Evolutionary conservation across 106 monocot genomes (phyloP).

Genomic region (Dioscorea zingiberensis): DNA sequence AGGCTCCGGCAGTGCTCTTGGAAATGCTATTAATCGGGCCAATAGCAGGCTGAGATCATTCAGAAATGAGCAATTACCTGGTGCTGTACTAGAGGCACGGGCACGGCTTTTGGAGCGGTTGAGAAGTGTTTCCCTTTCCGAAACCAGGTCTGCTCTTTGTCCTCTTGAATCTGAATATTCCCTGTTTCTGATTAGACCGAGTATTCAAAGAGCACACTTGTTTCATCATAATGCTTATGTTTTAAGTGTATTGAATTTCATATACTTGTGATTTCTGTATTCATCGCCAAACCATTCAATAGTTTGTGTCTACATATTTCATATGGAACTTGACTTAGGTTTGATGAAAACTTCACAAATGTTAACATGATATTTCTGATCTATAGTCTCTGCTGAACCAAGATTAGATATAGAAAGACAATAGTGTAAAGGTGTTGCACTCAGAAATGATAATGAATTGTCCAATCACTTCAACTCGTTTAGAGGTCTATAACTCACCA

Average conservation of each 20-base stretch:
- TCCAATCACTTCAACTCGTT: too few relatives aligned
- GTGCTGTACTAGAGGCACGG: slow-evolving; percentile 46
- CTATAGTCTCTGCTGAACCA: too few relatives aligned
- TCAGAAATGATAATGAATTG: too few relatives aligned
- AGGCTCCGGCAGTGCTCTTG: slow-evolving; percentile 3
- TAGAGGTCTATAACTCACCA: too few relatives aligned
- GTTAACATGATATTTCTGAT: too few relatives aligned
- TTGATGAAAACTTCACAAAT: too few relatives aligned
- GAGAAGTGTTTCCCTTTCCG: slow-evolving; percentile 25
- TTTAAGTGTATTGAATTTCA: background rate
- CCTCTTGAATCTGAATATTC: background rate
- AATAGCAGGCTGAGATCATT: slow-evolving; percentile 4
- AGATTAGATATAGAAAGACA: too few relatives aligned
- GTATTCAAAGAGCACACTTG: background rate
- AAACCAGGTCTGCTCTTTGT: slow-evolving; percentile 21
- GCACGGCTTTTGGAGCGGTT: slow-evolving; percentile 56
- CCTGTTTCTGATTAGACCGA: background rate
- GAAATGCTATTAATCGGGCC: background rate
- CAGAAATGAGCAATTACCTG: slow-evolving; percentile 39
- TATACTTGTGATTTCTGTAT: too few relatives aligned
- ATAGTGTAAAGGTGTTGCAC: too few relatives aligned
- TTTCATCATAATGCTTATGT: background rate
- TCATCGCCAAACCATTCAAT: too few relatives aligned
- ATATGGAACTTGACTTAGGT: too few relatives aligned
- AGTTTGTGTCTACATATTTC: too few relatives aligned